Base-by-base conservation (phyloP, 2,329 filamentous ascomycete species). In the Anthostomella pinea region DNA sequence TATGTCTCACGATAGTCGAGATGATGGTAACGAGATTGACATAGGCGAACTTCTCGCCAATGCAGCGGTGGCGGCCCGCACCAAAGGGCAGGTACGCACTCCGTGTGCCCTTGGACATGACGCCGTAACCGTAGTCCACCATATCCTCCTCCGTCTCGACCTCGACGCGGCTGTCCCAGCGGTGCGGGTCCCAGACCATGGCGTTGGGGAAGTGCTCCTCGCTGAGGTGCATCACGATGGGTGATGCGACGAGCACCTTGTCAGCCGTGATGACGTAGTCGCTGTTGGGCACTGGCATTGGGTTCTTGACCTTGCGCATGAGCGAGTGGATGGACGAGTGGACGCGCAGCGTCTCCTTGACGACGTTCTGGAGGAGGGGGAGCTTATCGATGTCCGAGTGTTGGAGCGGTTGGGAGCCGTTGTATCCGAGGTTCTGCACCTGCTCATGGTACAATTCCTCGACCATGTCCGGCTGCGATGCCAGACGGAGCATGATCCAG, bases 41-140 rank as follows among this genome's bases (percentile, higher is more conserved):
- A 51, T 87, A 86, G 11, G 83, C 83, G 58, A 87, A 87, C 56
- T 85, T 83, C 65, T 87, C 84, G 13, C 84, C 84, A 40, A 88
- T 85, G 51, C 84, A 87, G 14, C 84, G 69, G 58, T 88, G 83
- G 28, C 84, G 68, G 0, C 83, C 84, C 0, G 81, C 84, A 3
- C 84, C 84, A 51, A 87, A 87, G 0, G 84, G 84, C 3, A 87
- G 65, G 53, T 86, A 85, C 1, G 81, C 59, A 19, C 62, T 66
- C 21, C 49, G 51, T 1, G 59, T 58, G 15, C 58, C 63, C 45
- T 59, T 62, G 25, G 53, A 54, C 3, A 59, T 49, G 5, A 45
- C 33, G 2, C 52, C 54, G 15, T 63, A 57, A 3, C 58, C 60
- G 18, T 62, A 58, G 22, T 60, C 50, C 11, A 51, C 46, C 5